Conservation (phyloP, 2,329 filamentous ascomycete genomes). For the Colletotrichum destructivum region DNA sequence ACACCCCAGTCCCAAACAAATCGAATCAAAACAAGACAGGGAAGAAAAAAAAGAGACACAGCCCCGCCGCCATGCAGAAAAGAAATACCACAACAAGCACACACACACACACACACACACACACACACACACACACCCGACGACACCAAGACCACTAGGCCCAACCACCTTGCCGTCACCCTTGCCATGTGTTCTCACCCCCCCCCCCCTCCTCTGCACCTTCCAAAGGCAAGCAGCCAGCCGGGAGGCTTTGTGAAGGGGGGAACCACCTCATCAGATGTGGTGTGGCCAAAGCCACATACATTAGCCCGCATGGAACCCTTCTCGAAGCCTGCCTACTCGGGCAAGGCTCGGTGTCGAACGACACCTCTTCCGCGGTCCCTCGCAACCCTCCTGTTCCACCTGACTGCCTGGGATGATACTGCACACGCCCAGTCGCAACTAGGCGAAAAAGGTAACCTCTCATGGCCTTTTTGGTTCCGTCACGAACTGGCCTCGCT, state of each 20-base stretch:
- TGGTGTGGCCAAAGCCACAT: conserved; percentile 38
- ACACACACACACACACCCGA: no score
- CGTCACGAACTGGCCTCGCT: conserved; percentile 7
- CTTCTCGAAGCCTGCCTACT: conserved; percentile 40
- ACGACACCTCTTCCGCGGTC: conserved; percentile 1
- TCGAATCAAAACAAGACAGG: conserved; percentile 4
- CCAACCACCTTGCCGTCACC: conserved; percentile 4
- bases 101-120: no score
- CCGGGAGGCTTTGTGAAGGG: background rate
- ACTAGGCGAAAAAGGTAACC: conserved; percentile 21
- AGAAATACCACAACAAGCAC: conserved; percentile 5
- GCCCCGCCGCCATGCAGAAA: conserved; percentile 36
- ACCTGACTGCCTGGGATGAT: conserved; percentile 35
- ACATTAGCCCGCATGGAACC: conserved; percentile 25
- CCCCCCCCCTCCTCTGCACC: background rate
- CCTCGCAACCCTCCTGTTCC: conserved; percentile 23
- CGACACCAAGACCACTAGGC: no score
- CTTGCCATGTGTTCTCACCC: conserved; percentile 6
- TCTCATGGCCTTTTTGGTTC: conserved; percentile 15
- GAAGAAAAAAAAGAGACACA: conserved; percentile 17
- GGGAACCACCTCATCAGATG: conserved; percentile 24
- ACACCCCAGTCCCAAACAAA: conserved; percentile 9
- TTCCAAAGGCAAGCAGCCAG: conserved; percentile 1
- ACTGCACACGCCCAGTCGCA: conserved; percentile 27
- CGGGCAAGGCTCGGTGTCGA: conserved; percentile 21